A percentile compares a stretch with the other conserved stretches of the same genome.
Evolutionary conservation across 164 flowering plant genomes (phyloP).

Genomic region (Tetracentron sinense): DNA sequence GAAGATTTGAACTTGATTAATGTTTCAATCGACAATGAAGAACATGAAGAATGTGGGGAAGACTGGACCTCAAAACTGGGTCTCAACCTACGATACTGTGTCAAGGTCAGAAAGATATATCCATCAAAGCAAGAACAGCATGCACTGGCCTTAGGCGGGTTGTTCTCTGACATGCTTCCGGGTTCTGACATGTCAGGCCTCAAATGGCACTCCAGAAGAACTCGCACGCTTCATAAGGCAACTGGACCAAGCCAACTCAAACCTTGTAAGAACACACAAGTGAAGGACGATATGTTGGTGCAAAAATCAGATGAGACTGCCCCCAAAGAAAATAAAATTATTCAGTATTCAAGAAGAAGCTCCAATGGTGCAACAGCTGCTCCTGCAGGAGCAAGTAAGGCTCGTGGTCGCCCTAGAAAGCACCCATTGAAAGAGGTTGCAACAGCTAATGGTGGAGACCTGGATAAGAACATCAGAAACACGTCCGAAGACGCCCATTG

Average conservation of each 20-base stretch:
- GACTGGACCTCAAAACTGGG: slow-evolving; percentile 88
- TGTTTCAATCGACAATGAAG: slow-evolving; percentile 69
- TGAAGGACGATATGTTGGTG: slow-evolving; percentile 16
- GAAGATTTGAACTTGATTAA: slow-evolving; percentile 74
- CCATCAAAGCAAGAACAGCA: slow-evolving; percentile 49
- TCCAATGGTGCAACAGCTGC: slow-evolving; percentile 18
- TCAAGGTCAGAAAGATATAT: slow-evolving; percentile 51
- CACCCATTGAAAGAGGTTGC: slow-evolving; percentile 7
- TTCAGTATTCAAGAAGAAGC: slow-evolving; percentile 60
- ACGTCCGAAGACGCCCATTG: slow-evolving; percentile 9
- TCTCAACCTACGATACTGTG: slow-evolving; percentile 59
- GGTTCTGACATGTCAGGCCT: slow-evolving; percentile 29
- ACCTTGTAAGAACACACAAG: slow-evolving; percentile 20
- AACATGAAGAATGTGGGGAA: slow-evolving; percentile 42
- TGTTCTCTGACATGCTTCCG: slow-evolving; percentile 36
- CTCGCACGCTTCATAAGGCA: slow-evolving; percentile 50
- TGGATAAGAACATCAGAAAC: slow-evolving; percentile 9
- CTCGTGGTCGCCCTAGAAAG: slow-evolving; percentile 13
- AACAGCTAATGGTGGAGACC: slow-evolving; percentile 10
- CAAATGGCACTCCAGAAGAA: slow-evolving; percentile 64
- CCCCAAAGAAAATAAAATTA: slow-evolving; percentile 25
- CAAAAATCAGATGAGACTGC: slow-evolving; percentile 18
- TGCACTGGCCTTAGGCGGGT: slow-evolving; percentile 48
- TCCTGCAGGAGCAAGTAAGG: slow-evolving; percentile 15
- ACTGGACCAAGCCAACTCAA: slow-evolving; percentile 18